Base-by-base conservation (phyloP, 768 basidiomycete genomes). In the Pilatotrama ljubarskyi region DNA sequence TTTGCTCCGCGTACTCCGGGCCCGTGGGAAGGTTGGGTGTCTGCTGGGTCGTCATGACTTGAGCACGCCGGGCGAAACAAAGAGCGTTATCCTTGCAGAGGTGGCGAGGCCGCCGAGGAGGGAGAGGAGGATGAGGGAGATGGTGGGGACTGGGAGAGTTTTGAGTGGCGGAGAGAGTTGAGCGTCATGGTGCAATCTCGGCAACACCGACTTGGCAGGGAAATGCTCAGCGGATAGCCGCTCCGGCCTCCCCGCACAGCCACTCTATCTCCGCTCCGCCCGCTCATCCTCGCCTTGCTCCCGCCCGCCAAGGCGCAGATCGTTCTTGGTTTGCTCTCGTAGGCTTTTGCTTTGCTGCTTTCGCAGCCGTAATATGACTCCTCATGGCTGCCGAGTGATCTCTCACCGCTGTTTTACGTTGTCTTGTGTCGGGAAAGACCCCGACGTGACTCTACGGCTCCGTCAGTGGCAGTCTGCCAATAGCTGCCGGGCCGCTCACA, bases 1-100 rank as follows among this genome's bases (percentile, higher is more conserved):
- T 61, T 22, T 63, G 55, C 55, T 66, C 59, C 26, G 65, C 58
- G 52, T 66, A 59, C 15, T 56, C 44, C 37, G 58, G 58, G 58
- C 58, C 62, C 26, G 58, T 54, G 25, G 56, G 40, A 42, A 59
- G 51, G 18, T 55, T 51, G n/a, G 32, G 37, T 38, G 40, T 36
- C 14, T 47, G 51, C 44, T 47, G 58, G n/a, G 51, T 35, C 22
- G 58, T 29, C 56, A 58, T 59, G 43, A 24, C 32, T n/a, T 22
- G 14, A 14, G 26, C 24, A 5, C 6, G 22, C 10, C 8, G 25
- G 35, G 4, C 29, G 51, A 24, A 46, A 22, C 17, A 40, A 18
- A 18, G 47, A 40, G 55, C 36, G 55, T 40, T 22, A 18, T 43
- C 36, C 54, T 36, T n/a, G 5, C 38, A 40, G 26, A 26, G 46